A percentile compares a stretch with the other conserved stretches of the same genome.
phyloP scores from a whole-genome alignment of 306 rosid species.

The Potentilla sterilis region DNA sequence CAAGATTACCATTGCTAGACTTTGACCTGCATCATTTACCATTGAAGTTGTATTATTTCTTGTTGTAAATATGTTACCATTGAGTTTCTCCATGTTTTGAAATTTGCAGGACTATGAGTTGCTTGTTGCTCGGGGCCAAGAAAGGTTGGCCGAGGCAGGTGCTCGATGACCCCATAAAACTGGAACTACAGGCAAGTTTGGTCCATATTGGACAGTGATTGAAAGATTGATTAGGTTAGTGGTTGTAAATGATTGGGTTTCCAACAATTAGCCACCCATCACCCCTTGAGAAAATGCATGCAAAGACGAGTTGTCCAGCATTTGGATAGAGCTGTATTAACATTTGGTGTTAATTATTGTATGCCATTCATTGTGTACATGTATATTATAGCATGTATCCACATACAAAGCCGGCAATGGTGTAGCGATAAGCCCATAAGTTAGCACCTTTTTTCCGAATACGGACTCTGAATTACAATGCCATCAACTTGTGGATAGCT shows the following conservation, averaged over 20 bases:
- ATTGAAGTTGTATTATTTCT: neutral
- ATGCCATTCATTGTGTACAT: neutral
- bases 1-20: neutral
- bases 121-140: constrained; percentile 53
- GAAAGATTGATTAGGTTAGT: constrained; percentile 1
- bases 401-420: neutral
- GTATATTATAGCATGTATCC: neutral
- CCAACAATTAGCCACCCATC: neutral
- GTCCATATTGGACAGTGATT: constrained; percentile 20
- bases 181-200: constrained; percentile 20
- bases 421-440: neutral
- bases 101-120: constrained; percentile 60
- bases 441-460: neutral
- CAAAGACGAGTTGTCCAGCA: neutral
- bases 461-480: neutral
- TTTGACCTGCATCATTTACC: neutral
- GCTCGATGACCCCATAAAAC: constrained; percentile 29
- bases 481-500: neutral
- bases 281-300: neutral
- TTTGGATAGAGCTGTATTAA: neutral
- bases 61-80: neutral
- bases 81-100: constrained; percentile 10
- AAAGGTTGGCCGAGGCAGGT: constrained; percentile 54
- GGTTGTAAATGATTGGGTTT: constrained; percentile 3
- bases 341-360: neutral